Evolutionary conservation across 2,329 filamentous ascomycete genomes (phyloP), one percentile per base, ranked within the genome.

Genomic region (Claviceps humidiphila): DNA sequence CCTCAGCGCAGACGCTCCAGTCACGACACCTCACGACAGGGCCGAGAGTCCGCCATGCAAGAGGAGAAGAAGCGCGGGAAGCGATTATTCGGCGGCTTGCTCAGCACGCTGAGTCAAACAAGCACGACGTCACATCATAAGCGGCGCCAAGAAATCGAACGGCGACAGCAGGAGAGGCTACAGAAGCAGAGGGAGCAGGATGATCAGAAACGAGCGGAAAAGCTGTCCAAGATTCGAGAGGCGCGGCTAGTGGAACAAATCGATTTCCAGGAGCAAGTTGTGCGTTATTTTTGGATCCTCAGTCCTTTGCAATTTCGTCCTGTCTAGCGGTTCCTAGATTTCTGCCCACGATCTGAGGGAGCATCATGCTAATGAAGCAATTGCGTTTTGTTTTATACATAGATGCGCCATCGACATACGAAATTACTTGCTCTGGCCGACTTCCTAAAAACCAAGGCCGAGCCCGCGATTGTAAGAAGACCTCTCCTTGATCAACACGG

Each of bases 51-150:
- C 7, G 64, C 62, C 41, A 62, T 60, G 6, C 66, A 82, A 53
- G 86, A 94, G 61, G 91, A 97, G 64, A 88, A 84, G 66, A 89
- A 87, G 64, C 84, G 91, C 40, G 87, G 87, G 22, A 85, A 87
- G 67, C 80, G 91, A 51, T 74, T 97, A 55, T 96, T 96, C 64
- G 90, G 91, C 55, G 87, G 84, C 39, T 71, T 94, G 53, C 73
- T 93, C 54, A 87, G 77, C 65, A 88, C 85, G 40, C 75, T 95
- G 55, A 89, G 84, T 66, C 86, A 91, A 69, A 83, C 78, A 60
- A 77, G 76, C 63, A 78, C 74, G 58, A 74, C 64, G 71, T 75
- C 71, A 58, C 79, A 74, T 72, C 81, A 85, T 68, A 84, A 78
- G 68, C 82, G 80, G 60, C 82, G 87, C 53, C 78, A 78, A 56